Evolutionary conservation across 2,329 filamentous ascomycete species (phyloP), one percentile per base, ranked within the genome.

Genomic region (Monilinia polystroma): DNA sequence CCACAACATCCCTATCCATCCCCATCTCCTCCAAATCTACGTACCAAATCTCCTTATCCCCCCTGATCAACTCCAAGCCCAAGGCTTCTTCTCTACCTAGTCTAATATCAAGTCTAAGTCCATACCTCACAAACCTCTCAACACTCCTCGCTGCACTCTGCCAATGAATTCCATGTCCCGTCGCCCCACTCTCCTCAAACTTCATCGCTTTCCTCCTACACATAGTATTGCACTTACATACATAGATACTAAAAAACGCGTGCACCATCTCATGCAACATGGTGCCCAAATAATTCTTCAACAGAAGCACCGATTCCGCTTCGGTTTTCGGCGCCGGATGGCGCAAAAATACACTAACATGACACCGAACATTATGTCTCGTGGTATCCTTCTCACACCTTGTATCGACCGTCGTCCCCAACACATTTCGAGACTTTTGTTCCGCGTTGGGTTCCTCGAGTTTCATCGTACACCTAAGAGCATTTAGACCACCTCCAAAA

Each of bases 211-310:
- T 41, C 14, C 16, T 23, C 14, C 35, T 10, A 47, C 64, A 66
- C 0, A 5, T 12, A 2, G 2, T 7, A 18, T 60, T 53, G n/a
- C 64, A 66, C 29, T 66, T 66, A 26, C 64, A 66, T 6, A 66
- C 64, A 45, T 66, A 66, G n/a, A 66, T 60, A 20, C 64, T 62
- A n/a, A 66, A 66, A 35, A 66, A 66, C 1, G 64, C 64, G 45
- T 66, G 64, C 5, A 66, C 18, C 64, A 66, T 66, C 35, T 66
- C 64, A 35, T 66, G 64, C 56, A 66, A 43, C 56, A 66, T 45
- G 18, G 64, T 66, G 2, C 64, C 64, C 12, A 66, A 16, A 38
- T 66, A 66, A 45, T 60, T 59, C 41, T 26, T 32, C 14, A 66
- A 51, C 4, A 60, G 57, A 1, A 45, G 12, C 23, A 54, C 38